These are phyloP conservation scores for Kalmusia sp. DNA, from an alignment of 2,329 filamentous ascomycete genomes.

Conservation along the genomic window DNA sequence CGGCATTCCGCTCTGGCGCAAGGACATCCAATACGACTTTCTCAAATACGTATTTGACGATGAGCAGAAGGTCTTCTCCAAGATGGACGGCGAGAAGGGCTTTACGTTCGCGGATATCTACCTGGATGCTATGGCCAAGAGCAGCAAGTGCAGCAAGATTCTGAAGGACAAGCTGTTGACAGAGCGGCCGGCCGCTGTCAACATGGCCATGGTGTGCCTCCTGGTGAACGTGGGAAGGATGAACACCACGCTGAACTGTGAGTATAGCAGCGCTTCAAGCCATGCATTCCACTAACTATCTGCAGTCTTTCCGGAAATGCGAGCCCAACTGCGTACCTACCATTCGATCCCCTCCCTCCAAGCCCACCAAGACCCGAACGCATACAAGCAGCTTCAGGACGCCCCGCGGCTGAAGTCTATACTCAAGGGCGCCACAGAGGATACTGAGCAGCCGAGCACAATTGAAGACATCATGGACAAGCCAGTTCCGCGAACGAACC, in stretches of 20 bases:
- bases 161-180: slow-evolving; percentile 94
- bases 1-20: slow-evolving; percentile 84
- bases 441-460: slow-evolving; percentile 81
- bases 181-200: slow-evolving; percentile 89
- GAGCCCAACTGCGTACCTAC: slow-evolving; percentile 95
- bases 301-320: slow-evolving; percentile 97
- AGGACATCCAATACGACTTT: slow-evolving; percentile 89
- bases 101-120: slow-evolving; percentile 90
- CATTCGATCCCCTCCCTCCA: slow-evolving; percentile 97
- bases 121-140: slow-evolving; percentile 97
- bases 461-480: slow-evolving; percentile 80
- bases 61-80: slow-evolving; percentile 80
- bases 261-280: slow-evolving; percentile 38
- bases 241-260: slow-evolving; percentile 99
- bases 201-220: slow-evolving; percentile 99
- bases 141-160: slow-evolving; percentile 99
- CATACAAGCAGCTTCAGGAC: slow-evolving; percentile 98
- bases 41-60: slow-evolving; percentile 81
- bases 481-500: slow-evolving; percentile 82
- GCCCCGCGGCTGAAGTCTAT: slow-evolving; percentile 96
- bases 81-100: slow-evolving; percentile 80
- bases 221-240: slow-evolving; percentile 97
- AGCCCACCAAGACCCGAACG: slow-evolving; percentile 90
- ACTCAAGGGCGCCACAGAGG: slow-evolving; percentile 93
- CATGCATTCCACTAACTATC: slow-evolving; percentile 19